Percentiles rank a stretch among this genome's conserved stretches.
These are phyloP conservation scores for Neurospora sp. DNA, from an alignment of 2,329 filamentous ascomycete species.

Conservation along the genomic window DNA sequence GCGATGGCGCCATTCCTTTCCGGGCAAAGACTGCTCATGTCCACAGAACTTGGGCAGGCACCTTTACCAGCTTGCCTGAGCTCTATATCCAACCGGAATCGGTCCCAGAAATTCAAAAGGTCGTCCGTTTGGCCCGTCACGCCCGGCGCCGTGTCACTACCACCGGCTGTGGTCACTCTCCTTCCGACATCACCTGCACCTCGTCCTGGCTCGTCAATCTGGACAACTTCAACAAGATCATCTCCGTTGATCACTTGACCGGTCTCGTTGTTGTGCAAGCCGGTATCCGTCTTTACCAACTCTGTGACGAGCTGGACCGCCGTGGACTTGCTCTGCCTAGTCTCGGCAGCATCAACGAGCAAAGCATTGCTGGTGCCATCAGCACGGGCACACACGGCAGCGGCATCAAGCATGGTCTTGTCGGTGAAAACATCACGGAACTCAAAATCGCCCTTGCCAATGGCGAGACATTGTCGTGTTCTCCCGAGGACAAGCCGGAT, in stretches of 20 bases:
- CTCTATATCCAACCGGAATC: conserved; percentile 81
- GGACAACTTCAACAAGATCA: conserved; percentile 66
- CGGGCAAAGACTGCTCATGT: conserved; percentile 60
- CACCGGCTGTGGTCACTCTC: conserved; percentile 87
- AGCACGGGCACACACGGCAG: conserved; percentile 90
- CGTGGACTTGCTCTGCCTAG: conserved; percentile 80
- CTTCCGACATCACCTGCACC: conserved; percentile 83
- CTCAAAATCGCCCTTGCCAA: conserved; percentile 76
- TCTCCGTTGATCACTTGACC: conserved; percentile 57
- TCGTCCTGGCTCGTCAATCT: conserved; percentile 93
- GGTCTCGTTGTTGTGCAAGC: conserved; percentile 68
- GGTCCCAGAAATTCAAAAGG: conserved; percentile 71
- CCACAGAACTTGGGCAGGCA: conserved; percentile 91
- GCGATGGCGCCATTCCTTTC: conserved; percentile 51
- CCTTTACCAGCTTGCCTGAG: conserved; percentile 81
- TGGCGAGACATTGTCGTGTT: conserved; percentile 63
- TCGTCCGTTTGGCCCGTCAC: conserved; percentile 67
- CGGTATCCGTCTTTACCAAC: conserved; percentile 71
- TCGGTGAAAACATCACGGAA: conserved; percentile 67
- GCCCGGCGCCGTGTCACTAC: conserved; percentile 75
- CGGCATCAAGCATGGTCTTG: conserved; percentile 69
- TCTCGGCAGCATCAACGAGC: conserved; percentile 87
- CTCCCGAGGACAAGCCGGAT: conserved; percentile 54
- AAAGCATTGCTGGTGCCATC: conserved; percentile 87
- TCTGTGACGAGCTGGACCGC: conserved; percentile 65